Evolutionary conservation across 1,284 basidiomycete genomes (phyloP), one percentile per base, ranked within the genome.

Genomic region (Puccinia sorghi): DNA sequence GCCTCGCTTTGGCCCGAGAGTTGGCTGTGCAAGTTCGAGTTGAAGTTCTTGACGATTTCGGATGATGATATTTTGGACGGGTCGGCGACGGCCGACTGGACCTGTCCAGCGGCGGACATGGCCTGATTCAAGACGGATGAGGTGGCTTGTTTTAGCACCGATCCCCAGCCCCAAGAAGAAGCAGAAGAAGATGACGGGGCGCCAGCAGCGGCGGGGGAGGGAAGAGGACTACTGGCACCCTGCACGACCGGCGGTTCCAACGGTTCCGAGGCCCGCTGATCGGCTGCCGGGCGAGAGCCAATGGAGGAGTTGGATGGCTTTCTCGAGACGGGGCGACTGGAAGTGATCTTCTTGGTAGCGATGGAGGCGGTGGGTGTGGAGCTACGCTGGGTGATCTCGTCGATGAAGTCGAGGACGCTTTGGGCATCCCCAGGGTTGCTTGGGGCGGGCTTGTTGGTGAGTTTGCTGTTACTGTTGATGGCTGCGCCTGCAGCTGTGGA

Each of bases 111-210:
- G 13, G 75, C 75, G 12, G 48, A 57, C 41, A 43, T 77, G 20
- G 75, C 75, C 56, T 77, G 75, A 22, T 48, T 77, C n/a, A 77
- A 22, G n/a, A 77, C 75, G 39, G 50, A 66, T 0, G 75, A 77
- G 17, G 75, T 77, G 22, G 75, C 75, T 11, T 70, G 66, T 77
- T 77, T 77, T 17, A 77, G 64, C 22, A 77, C 75, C 2, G 75
- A 69, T 39, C 75, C 75, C 75, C 75, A 77, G 37, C 66, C 75
- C 75, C 75, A 77, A n/a, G 63, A 64, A 22, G 52, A 43, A 20
- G 41, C n/a, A n/a, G n/a, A n/a, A n/a, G n/a, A 17, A 13, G 43
- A 13, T 27, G 13, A 5, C 25, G 32, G 20, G 32, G n/a, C 41
- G 41, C 39, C 37, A 0, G n/a, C 46, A n/a, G 11, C 43, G 4